These are phyloP conservation scores for Amaranthus palmeri DNA, from an alignment of 148 eudicot species.

Conservation along the genomic window DNA sequence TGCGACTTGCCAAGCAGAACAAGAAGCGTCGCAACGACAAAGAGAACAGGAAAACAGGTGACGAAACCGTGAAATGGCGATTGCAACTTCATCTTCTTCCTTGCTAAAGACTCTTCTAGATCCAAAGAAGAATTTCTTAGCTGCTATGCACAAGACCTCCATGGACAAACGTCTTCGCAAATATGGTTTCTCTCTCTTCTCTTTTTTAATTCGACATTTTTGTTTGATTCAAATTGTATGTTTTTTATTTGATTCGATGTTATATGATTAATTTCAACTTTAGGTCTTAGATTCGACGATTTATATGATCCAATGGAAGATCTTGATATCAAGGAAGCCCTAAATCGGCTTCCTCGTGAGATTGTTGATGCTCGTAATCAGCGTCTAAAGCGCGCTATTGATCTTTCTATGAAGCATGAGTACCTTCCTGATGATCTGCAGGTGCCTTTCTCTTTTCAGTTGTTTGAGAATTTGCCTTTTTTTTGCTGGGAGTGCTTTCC, in stretches of 20 bases:
- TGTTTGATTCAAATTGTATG: not conserved
- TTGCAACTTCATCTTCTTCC: slow-evolving; percentile 38
- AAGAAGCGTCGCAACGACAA: too few relatives aligned
- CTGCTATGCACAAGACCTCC: slow-evolving; percentile 66
- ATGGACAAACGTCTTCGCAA: slow-evolving; percentile 62
- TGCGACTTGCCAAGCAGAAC: too few relatives aligned
- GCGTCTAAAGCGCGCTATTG: slow-evolving; percentile 90
- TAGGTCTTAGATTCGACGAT: slow-evolving; percentile 84
- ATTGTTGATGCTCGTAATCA: slow-evolving; percentile 86
- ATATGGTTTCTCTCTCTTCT: slow-evolving; percentile 42
- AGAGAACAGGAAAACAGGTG: too few relatives aligned
- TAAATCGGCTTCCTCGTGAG: slow-evolving; percentile 82
- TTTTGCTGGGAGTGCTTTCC: not conserved
- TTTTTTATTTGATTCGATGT: not conserved
- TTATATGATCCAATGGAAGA: slow-evolving; percentile 65
- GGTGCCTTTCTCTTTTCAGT: slow-evolving; percentile 34
- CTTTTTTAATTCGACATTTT: not conserved
- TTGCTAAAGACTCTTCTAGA: slow-evolving; percentile 51
- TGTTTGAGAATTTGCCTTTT: not conserved
- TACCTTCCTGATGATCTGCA: slow-evolving; percentile 73
- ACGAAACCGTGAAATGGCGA: slow-evolving; percentile 32
- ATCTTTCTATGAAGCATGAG: slow-evolving; percentile 88
- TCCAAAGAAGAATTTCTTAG: slow-evolving; percentile 69
- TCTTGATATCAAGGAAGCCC: slow-evolving; percentile 79
- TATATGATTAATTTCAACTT: too few relatives aligned